Conservation (phyloP, 805 yeast genomes). For the Ogataea dorogensis region DNA sequence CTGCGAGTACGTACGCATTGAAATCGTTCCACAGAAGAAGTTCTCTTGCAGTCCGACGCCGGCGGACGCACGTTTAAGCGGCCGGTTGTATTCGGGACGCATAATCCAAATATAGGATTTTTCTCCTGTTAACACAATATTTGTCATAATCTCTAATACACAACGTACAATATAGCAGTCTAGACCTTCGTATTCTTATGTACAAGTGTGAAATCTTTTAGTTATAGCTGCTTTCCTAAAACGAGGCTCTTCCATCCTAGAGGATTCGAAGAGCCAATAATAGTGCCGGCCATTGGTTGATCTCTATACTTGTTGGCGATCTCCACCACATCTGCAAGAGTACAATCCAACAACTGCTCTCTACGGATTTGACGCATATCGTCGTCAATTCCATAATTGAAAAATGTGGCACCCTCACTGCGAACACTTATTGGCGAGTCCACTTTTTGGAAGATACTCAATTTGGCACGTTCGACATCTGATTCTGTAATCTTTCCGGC, state of each 20-base stretch:
- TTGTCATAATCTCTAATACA: too few relatives aligned
- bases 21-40: too few relatives aligned
- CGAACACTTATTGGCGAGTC: constrained; percentile 88
- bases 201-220: neutral
- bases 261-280: constrained; percentile 11
- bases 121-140: too few relatives aligned
- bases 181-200: neutral
- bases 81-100: too few relatives aligned
- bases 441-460: constrained; percentile 84
- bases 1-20: too few relatives aligned
- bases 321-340: constrained; percentile 50
- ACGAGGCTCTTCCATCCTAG: constrained; percentile 2
- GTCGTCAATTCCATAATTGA: constrained; percentile 69
- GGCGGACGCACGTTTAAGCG: too few relatives aligned
- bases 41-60: too few relatives aligned
- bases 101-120: too few relatives aligned
- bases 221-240: neutral
- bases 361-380: constrained; percentile 81
- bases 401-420: constrained; percentile 67
- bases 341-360: constrained; percentile 65
- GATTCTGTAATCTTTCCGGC: constrained; percentile 35
- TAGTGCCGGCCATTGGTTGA: constrained; percentile 5
- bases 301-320: constrained; percentile 1
- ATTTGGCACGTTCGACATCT: constrained; percentile 85
- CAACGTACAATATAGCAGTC: neutral